Conservation (phyloP, 2,329 filamentous ascomycete genomes). For the Xylariales sp. region DNA sequence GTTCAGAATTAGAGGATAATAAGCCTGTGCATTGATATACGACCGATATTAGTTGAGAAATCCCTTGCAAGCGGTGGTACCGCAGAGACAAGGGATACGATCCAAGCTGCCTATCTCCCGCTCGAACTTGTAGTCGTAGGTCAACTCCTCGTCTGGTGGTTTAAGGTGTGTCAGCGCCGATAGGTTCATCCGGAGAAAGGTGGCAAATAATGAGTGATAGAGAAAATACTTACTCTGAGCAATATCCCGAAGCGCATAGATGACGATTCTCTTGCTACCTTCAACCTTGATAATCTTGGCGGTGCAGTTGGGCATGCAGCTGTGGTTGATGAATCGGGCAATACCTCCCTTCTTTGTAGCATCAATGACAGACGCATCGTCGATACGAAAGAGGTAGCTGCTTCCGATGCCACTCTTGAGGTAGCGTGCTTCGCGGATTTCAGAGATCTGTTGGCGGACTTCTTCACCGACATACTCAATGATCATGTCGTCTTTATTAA, state of each 20-base stretch:
- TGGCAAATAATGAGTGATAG: slow-evolving; percentile 8
- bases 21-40: too few species aligned
- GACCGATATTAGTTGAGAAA: slow-evolving; percentile 97
- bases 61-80: slow-evolving; percentile 93
- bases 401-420: slow-evolving; percentile 95
- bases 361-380: slow-evolving; percentile 95
- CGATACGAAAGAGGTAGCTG: slow-evolving; percentile 96
- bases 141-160: slow-evolving; percentile 86
- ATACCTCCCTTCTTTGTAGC: slow-evolving; percentile 98
- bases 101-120: slow-evolving; percentile 92
- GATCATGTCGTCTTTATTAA: slow-evolving; percentile 97
- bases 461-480: slow-evolving; percentile 99
- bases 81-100: slow-evolving; percentile 95
- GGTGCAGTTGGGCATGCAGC: slow-evolving; percentile 96
- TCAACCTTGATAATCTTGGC: slow-evolving; percentile 99
- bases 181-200: slow-evolving; percentile 10
- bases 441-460: slow-evolving; percentile 94
- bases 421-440: slow-evolving; percentile 87
- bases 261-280: slow-evolving; percentile 96
- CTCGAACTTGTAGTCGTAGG: slow-evolving; percentile 99
- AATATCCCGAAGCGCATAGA: slow-evolving; percentile 95
- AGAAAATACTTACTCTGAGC: slow-evolving; percentile 69
- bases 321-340: slow-evolving; percentile 97
- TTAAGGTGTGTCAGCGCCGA: too few species aligned
- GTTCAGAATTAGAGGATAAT: neutral